A percentile compares a stretch with the other conserved stretches of the same genome.
Conservation (phyloP, 805 yeast genomes). For the Teunomyces stri region DNA sequence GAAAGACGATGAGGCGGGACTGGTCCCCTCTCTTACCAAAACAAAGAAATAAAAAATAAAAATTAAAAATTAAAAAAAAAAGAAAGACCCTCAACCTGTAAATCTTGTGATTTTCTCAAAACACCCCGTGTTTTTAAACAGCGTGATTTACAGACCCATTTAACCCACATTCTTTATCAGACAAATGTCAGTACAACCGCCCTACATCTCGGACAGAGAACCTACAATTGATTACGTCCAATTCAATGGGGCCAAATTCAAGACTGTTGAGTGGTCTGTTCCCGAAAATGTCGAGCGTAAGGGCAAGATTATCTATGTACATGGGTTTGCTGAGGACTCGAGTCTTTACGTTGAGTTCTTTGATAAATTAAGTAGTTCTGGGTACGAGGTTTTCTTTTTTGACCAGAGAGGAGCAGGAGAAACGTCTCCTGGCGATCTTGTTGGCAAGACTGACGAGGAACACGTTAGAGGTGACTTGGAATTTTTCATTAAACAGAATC, state of each 20-base stretch:
- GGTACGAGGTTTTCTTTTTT: slow-evolving; percentile 65
- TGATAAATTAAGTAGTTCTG: slow-evolving; percentile 50
- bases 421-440: slow-evolving; percentile 51
- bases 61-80: too few relatives aligned
- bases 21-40: too few relatives aligned
- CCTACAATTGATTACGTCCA: slow-evolving; percentile 30
- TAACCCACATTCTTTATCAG: background rate
- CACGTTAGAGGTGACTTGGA: slow-evolving; percentile 61
- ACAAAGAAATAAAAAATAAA: too few relatives aligned
- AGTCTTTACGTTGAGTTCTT: slow-evolving; percentile 48
- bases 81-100: too few relatives aligned
- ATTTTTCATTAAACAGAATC: slow-evolving; percentile 47
- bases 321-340: slow-evolving; percentile 69
- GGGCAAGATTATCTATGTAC: slow-evolving; percentile 61
- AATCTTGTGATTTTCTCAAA: background rate
- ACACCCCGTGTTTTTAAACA: background rate
- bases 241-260: slow-evolving; percentile 39
- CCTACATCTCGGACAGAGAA: slow-evolving; percentile 33
- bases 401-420: slow-evolving; percentile 78
- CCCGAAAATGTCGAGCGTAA: slow-evolving; percentile 33
- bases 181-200: slow-evolving; percentile 16
- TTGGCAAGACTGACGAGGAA: slow-evolving; percentile 57
- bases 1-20: too few relatives aligned
- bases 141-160: background rate
- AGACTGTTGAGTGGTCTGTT: slow-evolving; percentile 41